phyloP scores from a whole-genome alignment of 176 grass and related monocot genomes.

The Tillandsia fasciculata region DNA sequence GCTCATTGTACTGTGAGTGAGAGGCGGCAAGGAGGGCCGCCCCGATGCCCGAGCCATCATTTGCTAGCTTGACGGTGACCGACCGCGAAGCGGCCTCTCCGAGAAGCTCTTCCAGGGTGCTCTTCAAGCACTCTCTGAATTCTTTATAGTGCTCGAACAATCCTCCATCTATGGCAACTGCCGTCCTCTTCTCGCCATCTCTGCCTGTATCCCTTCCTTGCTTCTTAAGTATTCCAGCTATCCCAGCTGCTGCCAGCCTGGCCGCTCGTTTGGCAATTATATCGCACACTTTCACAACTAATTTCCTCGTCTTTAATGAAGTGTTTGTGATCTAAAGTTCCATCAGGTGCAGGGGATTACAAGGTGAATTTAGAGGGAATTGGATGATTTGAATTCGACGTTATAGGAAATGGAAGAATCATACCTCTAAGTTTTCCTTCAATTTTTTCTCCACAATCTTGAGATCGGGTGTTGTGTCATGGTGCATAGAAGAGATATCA shows the following conservation, averaged over 20 bases:
- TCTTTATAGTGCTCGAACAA: slow-evolving; percentile 6
- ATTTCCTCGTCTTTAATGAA: slow-evolving; percentile 4
- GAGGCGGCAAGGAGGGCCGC: slow-evolving; percentile 11
- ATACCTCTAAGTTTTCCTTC: slow-evolving; percentile 12
- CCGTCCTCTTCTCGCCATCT: background rate
- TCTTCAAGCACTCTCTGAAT: background rate
- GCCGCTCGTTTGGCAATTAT: slow-evolving; percentile 3
- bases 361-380: background rate
- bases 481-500: background rate
- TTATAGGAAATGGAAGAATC: background rate
- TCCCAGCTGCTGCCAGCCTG: slow-evolving; percentile 11
- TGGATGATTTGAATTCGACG: too few species aligned
- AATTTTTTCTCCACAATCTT: slow-evolving; percentile 1
- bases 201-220: background rate
- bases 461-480: slow-evolving; percentile 6
- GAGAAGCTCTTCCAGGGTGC: slow-evolving; percentile 8
- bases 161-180: slow-evolving; percentile 4
- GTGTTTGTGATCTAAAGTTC: background rate
- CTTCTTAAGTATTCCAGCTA: slow-evolving; percentile 15
- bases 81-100: background rate
- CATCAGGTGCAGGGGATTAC: background rate
- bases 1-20: slow-evolving; percentile 15
- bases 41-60: slow-evolving; percentile 10
- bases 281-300: slow-evolving; percentile 4
- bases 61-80: slow-evolving; percentile 14